Conservation (phyloP, 2,329 filamentous ascomycete species). For the Phaeomoniella chlamydospora region DNA sequence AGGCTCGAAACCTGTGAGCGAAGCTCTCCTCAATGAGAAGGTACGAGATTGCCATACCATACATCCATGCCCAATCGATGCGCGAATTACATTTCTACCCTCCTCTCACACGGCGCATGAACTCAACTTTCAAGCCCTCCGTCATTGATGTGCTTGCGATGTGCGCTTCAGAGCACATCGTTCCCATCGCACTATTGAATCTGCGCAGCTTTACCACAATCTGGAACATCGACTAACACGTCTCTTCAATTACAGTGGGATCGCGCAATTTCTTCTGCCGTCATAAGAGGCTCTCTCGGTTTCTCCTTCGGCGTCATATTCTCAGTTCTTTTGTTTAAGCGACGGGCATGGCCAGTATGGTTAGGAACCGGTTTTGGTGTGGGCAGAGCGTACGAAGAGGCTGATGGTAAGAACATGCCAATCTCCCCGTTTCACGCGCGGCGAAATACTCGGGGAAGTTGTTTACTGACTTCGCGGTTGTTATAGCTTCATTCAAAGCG, state of each 20-base stretch:
- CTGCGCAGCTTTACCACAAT: no score
- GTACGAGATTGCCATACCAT: no score
- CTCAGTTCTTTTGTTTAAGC: conserved; percentile 95
- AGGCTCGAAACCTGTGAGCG: conserved; percentile 76
- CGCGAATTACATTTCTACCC: no score
- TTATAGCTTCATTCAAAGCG: conserved; percentile 12
- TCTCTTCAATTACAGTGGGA: conserved; percentile 81
- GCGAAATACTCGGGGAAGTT: no score
- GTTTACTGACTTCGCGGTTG: not conserved
- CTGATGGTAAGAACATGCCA: conserved; percentile 59
- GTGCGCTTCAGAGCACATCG: no score
- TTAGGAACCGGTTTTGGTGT: conserved; percentile 90
- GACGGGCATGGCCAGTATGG: conserved; percentile 94
- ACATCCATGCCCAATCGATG: no score
- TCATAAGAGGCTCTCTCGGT: conserved; percentile 92
- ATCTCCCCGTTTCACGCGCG: no score
- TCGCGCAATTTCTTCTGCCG: conserved; percentile 89
- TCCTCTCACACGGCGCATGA: no score
- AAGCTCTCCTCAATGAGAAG: conserved; percentile 98
- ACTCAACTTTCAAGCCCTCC: no score
- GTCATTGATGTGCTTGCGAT: no score
- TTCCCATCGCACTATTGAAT: no score
- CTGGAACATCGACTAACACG: no score
- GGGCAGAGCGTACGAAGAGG: conserved; percentile 95
- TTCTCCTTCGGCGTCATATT: conserved; percentile 97